Conservation (phyloP, 176 grass and related monocot species). For the barley (Hordeum vulgare) region DNA sequence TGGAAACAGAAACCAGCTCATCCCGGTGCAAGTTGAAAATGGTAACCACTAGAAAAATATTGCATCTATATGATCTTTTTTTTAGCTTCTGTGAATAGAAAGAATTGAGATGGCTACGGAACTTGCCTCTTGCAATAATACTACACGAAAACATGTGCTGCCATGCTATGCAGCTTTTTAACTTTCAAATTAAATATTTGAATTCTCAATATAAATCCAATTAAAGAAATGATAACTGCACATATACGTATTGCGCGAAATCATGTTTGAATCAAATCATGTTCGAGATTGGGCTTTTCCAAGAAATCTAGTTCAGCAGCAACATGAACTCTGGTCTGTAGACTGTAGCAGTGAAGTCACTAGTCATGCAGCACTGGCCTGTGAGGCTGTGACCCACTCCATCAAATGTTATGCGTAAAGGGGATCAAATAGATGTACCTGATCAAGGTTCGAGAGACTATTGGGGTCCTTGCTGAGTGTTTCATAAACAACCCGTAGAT, state of each 20-base stretch:
- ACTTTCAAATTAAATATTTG: not conserved
- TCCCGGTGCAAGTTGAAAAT: not conserved
- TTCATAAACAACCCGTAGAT: slow-evolving; percentile 82
- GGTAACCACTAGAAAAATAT: not conserved
- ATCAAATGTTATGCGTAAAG: not conserved
- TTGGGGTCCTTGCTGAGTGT: slow-evolving; percentile 98
- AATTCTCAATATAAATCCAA: not conserved
- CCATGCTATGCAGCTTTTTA: not conserved
- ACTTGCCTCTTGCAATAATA: not conserved
- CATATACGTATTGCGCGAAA: not conserved
- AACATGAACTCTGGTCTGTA: not conserved
- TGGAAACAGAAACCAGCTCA: not conserved
- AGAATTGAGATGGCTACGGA: not conserved
- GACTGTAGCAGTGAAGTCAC: not conserved
- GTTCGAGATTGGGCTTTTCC: not conserved
- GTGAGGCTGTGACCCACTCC: not conserved
- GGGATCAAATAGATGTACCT: slow-evolving; percentile 45
- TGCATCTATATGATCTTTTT: not conserved
- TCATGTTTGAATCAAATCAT: not conserved
- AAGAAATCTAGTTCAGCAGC: slow-evolving; percentile 2
- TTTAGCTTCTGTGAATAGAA: not conserved
- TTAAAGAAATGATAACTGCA: not conserved
- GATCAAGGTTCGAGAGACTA: slow-evolving; percentile 99
- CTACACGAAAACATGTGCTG: not conserved
- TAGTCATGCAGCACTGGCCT: not conserved